Base-by-base conservation (phyloP, 768 basidiomycete species). In the Ramaria rubella region DNA sequence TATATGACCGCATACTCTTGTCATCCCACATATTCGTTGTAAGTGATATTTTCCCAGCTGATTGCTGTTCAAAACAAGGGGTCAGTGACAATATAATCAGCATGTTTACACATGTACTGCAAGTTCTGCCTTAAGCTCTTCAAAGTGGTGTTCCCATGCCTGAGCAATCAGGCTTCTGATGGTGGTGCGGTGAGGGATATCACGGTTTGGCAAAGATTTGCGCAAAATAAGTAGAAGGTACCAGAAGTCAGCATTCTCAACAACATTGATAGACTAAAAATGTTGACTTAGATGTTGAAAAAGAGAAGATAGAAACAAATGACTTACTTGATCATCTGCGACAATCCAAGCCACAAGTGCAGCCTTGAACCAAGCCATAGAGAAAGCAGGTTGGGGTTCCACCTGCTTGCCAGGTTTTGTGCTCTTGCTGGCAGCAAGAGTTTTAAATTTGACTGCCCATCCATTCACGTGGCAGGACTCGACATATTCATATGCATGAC, bases 251-350 rank as follows among this genome's bases (percentile, higher is more conserved):
- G 56, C 60, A 36, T 59, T 62, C n/a, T 76, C 73, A 9, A 76
- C 63, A 43, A 77, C 64, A 65, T 72, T 68, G 1, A 75, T 55
- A 3, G 74, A 68, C 74, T 75, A 24, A n/a, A n/a, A n/a, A n/a
- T 11, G n/a, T 15, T 26, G n/a, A n/a, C 14, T 23, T 50, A 5
- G 7, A n/a, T 8, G 30, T 30, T 50, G 9, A n/a, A 11, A 19
- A n/a, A n/a, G n/a, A n/a, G n/a, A n/a, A 11, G 24, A 50, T 26
- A n/a, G 23, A 23, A 27, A 9, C 5, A 27, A 26, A 23, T 11
- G 11, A 50, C 49, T n/a, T 23, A 50, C 49, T 27, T 50, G 24
- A 27, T 50, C 49, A 50, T 12, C 23, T 11, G 24, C 49, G 30
- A 50, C 49, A 11, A 50, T 50, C 21, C 19, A 50, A 26, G 21